phyloP scores from a whole-genome alignment of 495 filamentous ascomycete genomes.

The Mytilinidion resinicola region DNA sequence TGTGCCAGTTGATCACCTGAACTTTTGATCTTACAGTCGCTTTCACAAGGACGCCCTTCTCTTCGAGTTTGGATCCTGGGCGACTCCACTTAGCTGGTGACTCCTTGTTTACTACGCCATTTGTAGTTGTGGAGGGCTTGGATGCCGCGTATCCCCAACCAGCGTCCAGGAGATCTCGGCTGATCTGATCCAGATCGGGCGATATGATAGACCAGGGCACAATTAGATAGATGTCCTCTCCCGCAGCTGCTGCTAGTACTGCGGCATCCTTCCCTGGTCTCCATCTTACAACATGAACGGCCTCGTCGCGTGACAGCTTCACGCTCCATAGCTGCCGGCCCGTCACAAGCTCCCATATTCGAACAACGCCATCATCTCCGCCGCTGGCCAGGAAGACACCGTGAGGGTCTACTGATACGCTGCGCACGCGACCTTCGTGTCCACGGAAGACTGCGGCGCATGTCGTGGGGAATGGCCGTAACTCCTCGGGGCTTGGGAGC shows the following conservation, averaged over 20 bases:
- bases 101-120: conserved; percentile 57
- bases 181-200: conserved; percentile 65
- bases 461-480: conserved; percentile 87
- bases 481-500: conserved; percentile 85
- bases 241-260: conserved; percentile 74
- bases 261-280: conserved; percentile 73
- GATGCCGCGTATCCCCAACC: conserved; percentile 87
- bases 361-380: conserved; percentile 88
- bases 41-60: conserved; percentile 68
- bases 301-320: conserved; percentile 70
- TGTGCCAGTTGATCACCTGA: conserved; percentile 92
- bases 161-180: conserved; percentile 68
- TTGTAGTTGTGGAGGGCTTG: conserved; percentile 49
- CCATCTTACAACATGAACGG: conserved; percentile 85
- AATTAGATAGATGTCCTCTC: conserved; percentile 78
- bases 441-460: conserved; percentile 78
- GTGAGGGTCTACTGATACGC: conserved; percentile 68
- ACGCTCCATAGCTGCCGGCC: conserved; percentile 84
- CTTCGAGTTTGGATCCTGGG: conserved; percentile 64
- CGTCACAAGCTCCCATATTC: conserved; percentile 83
- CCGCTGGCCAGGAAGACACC: conserved; percentile 80
- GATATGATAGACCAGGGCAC: conserved; percentile 61
- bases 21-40: conserved; percentile 73
- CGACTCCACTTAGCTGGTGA: conserved; percentile 76
- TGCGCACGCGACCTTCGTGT: conserved; percentile 82